Evolutionary conservation across 805 yeast species (phyloP).

Genomic region (Jamesozyma spencerorum): DNA sequence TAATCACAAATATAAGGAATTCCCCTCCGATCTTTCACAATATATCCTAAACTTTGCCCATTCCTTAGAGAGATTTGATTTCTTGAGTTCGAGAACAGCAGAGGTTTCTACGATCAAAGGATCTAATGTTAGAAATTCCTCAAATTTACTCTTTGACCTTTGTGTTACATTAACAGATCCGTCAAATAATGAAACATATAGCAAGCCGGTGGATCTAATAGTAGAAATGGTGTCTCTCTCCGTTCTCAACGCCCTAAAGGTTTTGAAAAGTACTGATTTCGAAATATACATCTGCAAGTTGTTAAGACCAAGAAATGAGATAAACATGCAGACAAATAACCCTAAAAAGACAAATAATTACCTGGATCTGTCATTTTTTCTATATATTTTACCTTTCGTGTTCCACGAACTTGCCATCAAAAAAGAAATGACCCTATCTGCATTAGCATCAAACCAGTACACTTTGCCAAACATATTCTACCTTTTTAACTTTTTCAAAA

Average conservation of each 20-base stretch:
- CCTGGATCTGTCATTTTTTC: conserved; percentile 10
- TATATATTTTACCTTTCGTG: conserved; percentile 7
- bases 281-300: conserved; percentile 12
- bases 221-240: conserved; percentile 30
- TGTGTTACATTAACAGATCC: conserved; percentile 27
- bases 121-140: conserved; percentile 22
- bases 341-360: conserved; percentile 4
- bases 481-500: neutral
- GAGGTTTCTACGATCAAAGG: conserved; percentile 3
- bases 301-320: conserved; percentile 5
- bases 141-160: conserved; percentile 22
- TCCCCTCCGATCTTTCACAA: conserved; percentile 28
- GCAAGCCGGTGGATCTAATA: conserved; percentile 26
- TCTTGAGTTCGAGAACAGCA: conserved; percentile 13
- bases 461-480: neutral
- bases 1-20: conserved; percentile 27
- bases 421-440: neutral
- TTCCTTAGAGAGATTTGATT: conserved; percentile 18
- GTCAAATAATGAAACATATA: conserved; percentile 26
- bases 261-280: conserved; percentile 15
- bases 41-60: conserved; percentile 25
- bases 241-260: conserved; percentile 28
- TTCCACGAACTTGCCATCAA: conserved; percentile 6
- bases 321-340: neutral
- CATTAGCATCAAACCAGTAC: neutral